Evolutionary conservation across 73 alveolate genomes (phyloP).

Genomic region (Paramecium bursaria): DNA sequence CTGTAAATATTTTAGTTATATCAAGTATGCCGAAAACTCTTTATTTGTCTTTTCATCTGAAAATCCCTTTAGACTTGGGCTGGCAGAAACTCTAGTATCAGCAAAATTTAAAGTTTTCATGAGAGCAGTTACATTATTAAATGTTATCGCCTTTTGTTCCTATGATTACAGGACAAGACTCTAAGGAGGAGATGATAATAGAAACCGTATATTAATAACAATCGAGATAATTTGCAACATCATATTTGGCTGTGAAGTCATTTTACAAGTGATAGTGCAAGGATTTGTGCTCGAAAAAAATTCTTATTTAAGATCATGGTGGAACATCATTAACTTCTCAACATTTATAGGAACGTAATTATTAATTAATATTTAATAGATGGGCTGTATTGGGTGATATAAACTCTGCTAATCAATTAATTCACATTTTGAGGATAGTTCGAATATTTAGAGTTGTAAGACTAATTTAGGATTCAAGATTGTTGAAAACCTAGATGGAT

Average conservation of each 20-base stretch:
- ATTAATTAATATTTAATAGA: no score
- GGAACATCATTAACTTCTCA: slow-evolving; percentile 38
- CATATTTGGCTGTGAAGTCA: slow-evolving; percentile 21
- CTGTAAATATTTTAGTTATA: slow-evolving; percentile 4
- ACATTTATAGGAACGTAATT: slow-evolving; percentile 26
- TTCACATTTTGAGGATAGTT: slow-evolving; percentile 50
- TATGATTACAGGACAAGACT: slow-evolving; percentile 33
- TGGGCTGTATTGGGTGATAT: slow-evolving; percentile 51
- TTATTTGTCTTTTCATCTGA: background rate
- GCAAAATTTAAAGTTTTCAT: background rate
- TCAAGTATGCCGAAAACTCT: slow-evolving; percentile 37
- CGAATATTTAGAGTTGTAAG: slow-evolving; percentile 61
- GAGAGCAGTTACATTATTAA: slow-evolving; percentile 17
- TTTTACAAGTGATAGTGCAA: background rate
- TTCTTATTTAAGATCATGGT: slow-evolving; percentile 41
- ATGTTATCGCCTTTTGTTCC: slow-evolving; percentile 26
- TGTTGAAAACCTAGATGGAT: slow-evolving; percentile 36
- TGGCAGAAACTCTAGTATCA: background rate
- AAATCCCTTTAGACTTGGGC: slow-evolving; percentile 8
- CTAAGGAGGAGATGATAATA: background rate
- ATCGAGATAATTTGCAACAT: slow-evolving; percentile 26
- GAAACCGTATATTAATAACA: slow-evolving; percentile 28
- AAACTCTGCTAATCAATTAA: background rate
- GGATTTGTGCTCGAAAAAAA: slow-evolving; percentile 40
- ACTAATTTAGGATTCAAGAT: slow-evolving; percentile 26